A percentile compares a stretch with the other conserved stretches of the same genome.
phyloP scores from a whole-genome alignment of 208 protist species.

The Crithidia thermophila region DNA sequence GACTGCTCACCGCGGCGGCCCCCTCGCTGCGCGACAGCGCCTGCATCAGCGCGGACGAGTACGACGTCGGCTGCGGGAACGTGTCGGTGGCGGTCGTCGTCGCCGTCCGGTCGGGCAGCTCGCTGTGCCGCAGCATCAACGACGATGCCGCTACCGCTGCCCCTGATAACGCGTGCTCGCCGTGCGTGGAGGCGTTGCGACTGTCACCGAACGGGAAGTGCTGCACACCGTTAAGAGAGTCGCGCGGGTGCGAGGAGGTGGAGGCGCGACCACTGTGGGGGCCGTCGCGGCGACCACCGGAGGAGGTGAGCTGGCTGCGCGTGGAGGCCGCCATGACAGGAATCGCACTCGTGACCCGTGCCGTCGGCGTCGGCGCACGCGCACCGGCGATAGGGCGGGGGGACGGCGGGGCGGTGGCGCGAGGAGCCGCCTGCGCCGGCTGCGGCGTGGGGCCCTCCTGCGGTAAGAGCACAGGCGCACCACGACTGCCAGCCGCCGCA shows the following conservation, averaged over 20 bases:
- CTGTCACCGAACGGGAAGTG: conserved; percentile 16
- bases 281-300: too few relatives aligned
- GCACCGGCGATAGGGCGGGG: neutral
- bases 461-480: too few relatives aligned
- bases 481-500: neutral
- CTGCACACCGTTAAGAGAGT: neutral
- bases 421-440: neutral
- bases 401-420: neutral
- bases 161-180: neutral
- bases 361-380: neutral
- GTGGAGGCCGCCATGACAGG: too few relatives aligned
- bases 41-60: conserved; percentile 66
- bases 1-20: conserved; percentile 23
- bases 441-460: too few relatives aligned
- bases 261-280: too few relatives aligned
- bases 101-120: neutral
- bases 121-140: neutral
- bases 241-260: neutral
- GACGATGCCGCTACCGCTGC: neutral
- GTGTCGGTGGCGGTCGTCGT: neutral
- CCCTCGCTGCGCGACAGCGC: conserved; percentile 60
- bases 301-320: too few relatives aligned
- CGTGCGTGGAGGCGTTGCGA: neutral
- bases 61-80: conserved; percentile 17
- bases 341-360: neutral